These are phyloP conservation scores for Starmerella davenportii DNA, from an alignment of 805 yeast genomes.

Conservation along the genomic window DNA sequence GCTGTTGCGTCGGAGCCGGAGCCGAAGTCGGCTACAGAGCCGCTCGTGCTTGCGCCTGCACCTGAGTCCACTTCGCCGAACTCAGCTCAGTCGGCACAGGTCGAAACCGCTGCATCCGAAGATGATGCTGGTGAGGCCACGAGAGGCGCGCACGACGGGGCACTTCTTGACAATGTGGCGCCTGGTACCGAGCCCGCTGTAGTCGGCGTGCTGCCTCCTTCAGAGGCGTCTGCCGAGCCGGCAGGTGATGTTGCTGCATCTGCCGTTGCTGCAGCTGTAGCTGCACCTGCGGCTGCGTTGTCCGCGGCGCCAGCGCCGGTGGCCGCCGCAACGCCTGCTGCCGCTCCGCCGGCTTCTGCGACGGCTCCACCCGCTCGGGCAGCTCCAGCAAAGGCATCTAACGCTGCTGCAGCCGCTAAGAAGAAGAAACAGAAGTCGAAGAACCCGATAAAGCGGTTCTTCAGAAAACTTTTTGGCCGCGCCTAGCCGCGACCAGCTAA, in stretches of 20 bases:
- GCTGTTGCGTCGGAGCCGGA: too few relatives aligned
- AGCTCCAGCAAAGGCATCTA: not conserved
- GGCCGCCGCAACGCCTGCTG: not conserved
- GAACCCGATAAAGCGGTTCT: not conserved
- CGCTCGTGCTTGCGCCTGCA: too few relatives aligned
- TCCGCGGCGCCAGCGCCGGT: not conserved
- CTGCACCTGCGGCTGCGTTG: not conserved
- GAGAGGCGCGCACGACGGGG: too few relatives aligned
- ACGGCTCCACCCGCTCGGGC: not conserved
- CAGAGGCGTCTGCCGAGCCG: not conserved
- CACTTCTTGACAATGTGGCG: too few relatives aligned
- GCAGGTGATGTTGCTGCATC: not conserved
- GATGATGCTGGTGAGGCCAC: too few relatives aligned
- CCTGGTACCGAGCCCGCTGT: too few relatives aligned
- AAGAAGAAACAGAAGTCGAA: not conserved
- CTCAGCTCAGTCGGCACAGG: too few relatives aligned
- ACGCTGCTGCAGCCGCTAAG: not conserved
- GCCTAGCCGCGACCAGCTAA: too few relatives aligned
- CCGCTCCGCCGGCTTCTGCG: not conserved
- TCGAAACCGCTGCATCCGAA: too few relatives aligned
- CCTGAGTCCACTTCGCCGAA: too few relatives aligned
- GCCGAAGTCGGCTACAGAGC: too few relatives aligned
- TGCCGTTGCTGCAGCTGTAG: not conserved
- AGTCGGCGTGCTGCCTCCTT: slow-evolving; percentile 1
- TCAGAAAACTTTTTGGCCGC: not conserved